Conservation (phyloP, 202 grass and related monocot genomes). For the Carex sylvatica region DNA sequence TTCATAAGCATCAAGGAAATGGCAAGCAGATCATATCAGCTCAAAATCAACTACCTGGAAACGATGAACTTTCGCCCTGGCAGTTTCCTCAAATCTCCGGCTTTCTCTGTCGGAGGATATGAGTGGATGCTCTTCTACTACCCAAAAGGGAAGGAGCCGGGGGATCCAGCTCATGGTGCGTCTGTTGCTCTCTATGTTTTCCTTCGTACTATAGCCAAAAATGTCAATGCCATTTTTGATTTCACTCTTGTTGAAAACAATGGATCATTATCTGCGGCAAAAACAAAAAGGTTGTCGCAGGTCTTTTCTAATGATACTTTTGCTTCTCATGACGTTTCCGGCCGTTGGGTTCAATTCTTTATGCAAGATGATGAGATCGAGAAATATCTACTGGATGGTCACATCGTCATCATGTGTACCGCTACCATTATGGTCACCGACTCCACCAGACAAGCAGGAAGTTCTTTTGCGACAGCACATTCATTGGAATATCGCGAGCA, state of each 20-base stretch:
- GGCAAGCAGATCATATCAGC: conserved; percentile 4
- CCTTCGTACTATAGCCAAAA: conserved; percentile 10
- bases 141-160: conserved; percentile 12
- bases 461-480: neutral
- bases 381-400: neutral
- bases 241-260: conserved; percentile 3
- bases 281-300: conserved; percentile 4
- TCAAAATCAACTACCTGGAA: conserved; percentile 5
- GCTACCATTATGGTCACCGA: neutral
- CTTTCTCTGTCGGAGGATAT: conserved; percentile 21
- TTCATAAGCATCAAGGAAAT: conserved; percentile 17
- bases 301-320: neutral
- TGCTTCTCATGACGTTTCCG: neutral
- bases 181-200: conserved; percentile 3
- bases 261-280: neutral
- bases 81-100: conserved; percentile 24
- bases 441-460: neutral
- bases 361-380: neutral
- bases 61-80: neutral
- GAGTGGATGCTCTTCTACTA: conserved; percentile 37
- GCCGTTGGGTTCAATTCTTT: neutral
- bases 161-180: neutral
- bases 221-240: neutral
- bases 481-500: neutral
- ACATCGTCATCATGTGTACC: neutral